Evolutionary conservation across 768 basidiomycete genomes (phyloP), one percentile per base, ranked within the genome.

Genomic region (Mycena latifolia): DNA sequence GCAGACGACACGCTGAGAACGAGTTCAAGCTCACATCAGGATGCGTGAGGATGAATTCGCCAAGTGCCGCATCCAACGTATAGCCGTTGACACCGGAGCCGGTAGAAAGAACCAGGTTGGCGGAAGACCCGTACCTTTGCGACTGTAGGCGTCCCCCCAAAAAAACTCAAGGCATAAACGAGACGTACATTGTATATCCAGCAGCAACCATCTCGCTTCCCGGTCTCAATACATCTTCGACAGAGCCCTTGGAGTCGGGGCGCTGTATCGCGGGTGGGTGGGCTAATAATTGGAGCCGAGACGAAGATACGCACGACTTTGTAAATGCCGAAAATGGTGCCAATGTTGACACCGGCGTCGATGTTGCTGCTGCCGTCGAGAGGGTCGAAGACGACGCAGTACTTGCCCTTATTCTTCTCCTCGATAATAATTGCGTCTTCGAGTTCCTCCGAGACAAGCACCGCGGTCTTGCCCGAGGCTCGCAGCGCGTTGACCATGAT

Each of bases 1-100:
- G n/a, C 47, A 57, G 29, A 20, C 41, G 29, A 52, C 48, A 35
- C n/a, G 24, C 11, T 27, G n/a, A 22, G 8, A 39, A 35, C 65
- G 14, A 53, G 14, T 35, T 41, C 29, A 66, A 51, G 77, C 87
- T 52, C 74, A 94, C 93, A 74, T 98, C 89, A 27, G 97, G 97
- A 82, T 99, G 98, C 31, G 98, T 99, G 62, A 99, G 88, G 76
- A 99, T 98, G 80, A 99, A 99, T 83, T 99, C 98, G 72, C 98
- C 98, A 17, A 99, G 87, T 8, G 95, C 79, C 24, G 93, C 92
- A 79, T 99, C 98, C 41, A 99, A 89, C 12, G 98, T 99, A 84
- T 98, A 99, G 51, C 98, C 98, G 76, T 99, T 96, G 69, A 99
- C 98, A 56, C 98, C 98, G 46, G 90, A 86, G 4, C 98, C 98